A percentile compares a stretch with the other conserved stretches of the same genome.
Evolutionary conservation across 1,284 basidiomycete genomes (phyloP).

Genomic region (Sanghuangporus weigelae): DNA sequence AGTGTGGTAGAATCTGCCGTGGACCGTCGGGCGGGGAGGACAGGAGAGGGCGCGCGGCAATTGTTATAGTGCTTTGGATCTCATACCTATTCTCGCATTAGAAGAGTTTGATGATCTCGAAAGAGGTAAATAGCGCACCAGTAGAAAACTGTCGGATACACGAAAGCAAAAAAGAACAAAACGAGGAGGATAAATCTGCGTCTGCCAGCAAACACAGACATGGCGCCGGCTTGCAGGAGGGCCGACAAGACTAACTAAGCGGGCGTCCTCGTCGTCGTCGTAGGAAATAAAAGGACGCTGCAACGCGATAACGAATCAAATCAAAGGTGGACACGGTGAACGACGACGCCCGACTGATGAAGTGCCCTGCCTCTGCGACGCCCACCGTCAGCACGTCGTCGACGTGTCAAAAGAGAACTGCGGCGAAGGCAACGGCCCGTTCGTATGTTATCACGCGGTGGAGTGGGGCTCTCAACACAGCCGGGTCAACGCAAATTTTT

Average conservation of each 20-base stretch:
- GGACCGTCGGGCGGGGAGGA: slow-evolving; percentile 18
- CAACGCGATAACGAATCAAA: background rate
- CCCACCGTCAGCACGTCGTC: slow-evolving; percentile 20
- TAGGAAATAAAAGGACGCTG: slow-evolving; percentile 13
- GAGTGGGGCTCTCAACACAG: background rate
- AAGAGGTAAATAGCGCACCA: slow-evolving; percentile 3
- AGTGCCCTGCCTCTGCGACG: background rate
- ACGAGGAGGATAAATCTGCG: slow-evolving; percentile 14
- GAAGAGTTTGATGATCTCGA: background rate
- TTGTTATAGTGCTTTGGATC: slow-evolving; percentile 45
- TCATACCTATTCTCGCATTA: slow-evolving; percentile 31
- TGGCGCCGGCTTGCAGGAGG: background rate
- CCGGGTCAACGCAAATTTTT: background rate
- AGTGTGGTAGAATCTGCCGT: slow-evolving; percentile 23
- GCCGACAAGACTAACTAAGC: background rate
- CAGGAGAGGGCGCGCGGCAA: slow-evolving; percentile 59
- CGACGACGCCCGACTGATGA: no score
- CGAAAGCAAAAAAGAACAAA: slow-evolving; percentile 9
- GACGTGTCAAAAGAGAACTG: slow-evolving; percentile 7
- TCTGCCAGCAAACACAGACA: slow-evolving; percentile 15
- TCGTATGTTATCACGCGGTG: background rate
- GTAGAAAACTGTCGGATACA: slow-evolving; percentile 10
- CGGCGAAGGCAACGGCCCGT: background rate
- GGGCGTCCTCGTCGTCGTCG: slow-evolving; percentile 44
- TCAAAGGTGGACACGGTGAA: no score